Base-by-base conservation (phyloP, 805 yeast species). In the Wickerhamiella spandovensis region DNA sequence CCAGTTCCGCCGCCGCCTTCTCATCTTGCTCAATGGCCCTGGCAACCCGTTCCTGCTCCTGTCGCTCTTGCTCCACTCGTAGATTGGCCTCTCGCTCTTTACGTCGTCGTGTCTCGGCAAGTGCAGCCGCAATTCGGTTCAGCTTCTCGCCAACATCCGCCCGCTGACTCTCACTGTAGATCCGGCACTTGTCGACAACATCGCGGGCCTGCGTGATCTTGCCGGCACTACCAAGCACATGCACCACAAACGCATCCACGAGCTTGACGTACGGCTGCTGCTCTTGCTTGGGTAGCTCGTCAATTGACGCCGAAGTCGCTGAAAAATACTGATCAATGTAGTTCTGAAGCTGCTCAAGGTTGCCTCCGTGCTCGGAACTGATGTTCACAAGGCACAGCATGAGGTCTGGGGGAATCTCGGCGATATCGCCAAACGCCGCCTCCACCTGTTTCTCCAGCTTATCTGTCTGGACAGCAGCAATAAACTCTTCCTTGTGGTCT, bases 181-280 rank as follows among this genome's bases (percentile, higher is more conserved):
- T 21, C 10, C 22, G 10, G 23, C 30, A 28, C 17, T 44, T 44
- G 25, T 30, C 24, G 8, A 30, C 39, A 8, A 52, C 46, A 28
- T 53, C 54, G 22, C 46, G 45, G 18, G 58, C 58, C 22, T 55
- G 52, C 35, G 17, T 41, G 43, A 48, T 49, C 42, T 55, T 54
- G 43, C 46, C 15, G 51, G 43, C 13, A 24, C 23, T 18, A 12
- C 22, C 28, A 9, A 46, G 25, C 9, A 46, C 42, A 12, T 45
- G 21, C 21, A 9, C n/a, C 15, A 51, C 41, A 38, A 53, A 50
- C 18, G 49, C 50, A n/a, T 21, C 42, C 2, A 46, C 43, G 9
- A 46, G n/a, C 35, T 20, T 18, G 22, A 15, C 28, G 35, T 35
- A 35, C 21, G 21, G n/a, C 15, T 20, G 23, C 13, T 20, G 22